Percentiles rank a stretch among this genome's conserved stretches.
These are phyloP conservation scores for Mycena sanguinolenta DNA, from an alignment of 768 basidiomycete species.

Conservation along the genomic window DNA sequence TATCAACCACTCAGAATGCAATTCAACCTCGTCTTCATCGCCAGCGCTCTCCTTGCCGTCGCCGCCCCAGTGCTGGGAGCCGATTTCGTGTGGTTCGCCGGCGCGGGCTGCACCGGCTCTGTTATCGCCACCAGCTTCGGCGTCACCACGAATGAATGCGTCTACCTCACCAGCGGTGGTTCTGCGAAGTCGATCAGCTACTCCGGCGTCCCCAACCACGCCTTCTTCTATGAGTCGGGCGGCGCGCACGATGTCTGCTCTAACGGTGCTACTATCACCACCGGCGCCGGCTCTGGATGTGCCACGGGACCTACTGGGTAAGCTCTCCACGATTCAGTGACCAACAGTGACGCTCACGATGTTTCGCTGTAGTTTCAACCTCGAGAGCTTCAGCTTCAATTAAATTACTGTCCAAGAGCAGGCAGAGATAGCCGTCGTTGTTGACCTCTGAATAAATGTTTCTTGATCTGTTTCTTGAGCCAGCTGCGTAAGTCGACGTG, in stretches of 20 bases:
- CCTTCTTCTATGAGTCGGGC: constrained; percentile 4
- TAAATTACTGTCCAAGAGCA: no score
- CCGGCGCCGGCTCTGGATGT: constrained; percentile 3
- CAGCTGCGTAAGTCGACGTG: no score
- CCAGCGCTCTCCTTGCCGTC: constrained; percentile 4
- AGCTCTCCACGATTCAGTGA: neutral
- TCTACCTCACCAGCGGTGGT: no score
- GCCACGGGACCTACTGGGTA: neutral
- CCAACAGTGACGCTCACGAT: neutral
- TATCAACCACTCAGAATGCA: neutral
- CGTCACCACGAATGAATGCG: no score
- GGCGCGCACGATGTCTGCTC: neutral
- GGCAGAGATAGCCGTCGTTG: no score
- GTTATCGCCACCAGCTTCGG: no score
- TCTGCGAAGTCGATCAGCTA: no score
- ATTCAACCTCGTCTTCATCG: neutral
- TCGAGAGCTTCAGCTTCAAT: no score
- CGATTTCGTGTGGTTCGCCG: neutral
- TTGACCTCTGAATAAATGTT: no score
- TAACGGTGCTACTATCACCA: neutral
- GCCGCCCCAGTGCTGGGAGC: neutral
- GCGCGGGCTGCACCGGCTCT: no score
- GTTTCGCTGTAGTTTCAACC: constrained; percentile 4
- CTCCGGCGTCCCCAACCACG: no score
- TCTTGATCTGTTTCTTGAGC: no score